Conservation (phyloP, 1,284 basidiomycete genomes). For the Leccinum cinnamomeum region DNA sequence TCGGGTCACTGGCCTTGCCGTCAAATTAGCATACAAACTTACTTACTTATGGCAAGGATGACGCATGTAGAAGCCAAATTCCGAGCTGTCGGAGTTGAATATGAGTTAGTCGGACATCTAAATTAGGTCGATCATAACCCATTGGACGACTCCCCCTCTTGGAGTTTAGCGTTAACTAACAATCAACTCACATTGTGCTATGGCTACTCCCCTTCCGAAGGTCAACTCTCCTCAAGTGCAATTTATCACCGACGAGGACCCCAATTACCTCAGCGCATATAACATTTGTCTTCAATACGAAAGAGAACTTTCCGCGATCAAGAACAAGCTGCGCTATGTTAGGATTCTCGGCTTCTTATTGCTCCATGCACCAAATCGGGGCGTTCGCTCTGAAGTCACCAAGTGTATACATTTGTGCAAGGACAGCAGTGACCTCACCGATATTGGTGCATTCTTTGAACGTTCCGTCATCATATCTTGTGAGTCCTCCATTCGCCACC, state of each 20-base stretch:
- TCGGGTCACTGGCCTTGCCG: no score
- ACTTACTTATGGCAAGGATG: no score
- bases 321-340: background rate
- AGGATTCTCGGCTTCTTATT: background rate
- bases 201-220: no score
- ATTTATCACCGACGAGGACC: background rate
- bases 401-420: background rate
- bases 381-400: slow-evolving; percentile 7
- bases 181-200: no score
- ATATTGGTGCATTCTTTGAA: slow-evolving; percentile 7
- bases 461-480: background rate
- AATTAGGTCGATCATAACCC: no score
- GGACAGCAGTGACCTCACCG: background rate
- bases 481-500: background rate
- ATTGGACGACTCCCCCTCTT: no score
- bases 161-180: no score
- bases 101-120: no score
- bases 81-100: no score
- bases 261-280: background rate
- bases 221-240: background rate
- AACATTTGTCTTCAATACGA: background rate
- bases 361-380: background rate
- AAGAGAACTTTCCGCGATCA: background rate
- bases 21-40: no score
- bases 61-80: no score